These are phyloP conservation scores for Heliamphora pulchella DNA, from an alignment of 179 eudicot genomes.

Conservation along the genomic window DNA sequence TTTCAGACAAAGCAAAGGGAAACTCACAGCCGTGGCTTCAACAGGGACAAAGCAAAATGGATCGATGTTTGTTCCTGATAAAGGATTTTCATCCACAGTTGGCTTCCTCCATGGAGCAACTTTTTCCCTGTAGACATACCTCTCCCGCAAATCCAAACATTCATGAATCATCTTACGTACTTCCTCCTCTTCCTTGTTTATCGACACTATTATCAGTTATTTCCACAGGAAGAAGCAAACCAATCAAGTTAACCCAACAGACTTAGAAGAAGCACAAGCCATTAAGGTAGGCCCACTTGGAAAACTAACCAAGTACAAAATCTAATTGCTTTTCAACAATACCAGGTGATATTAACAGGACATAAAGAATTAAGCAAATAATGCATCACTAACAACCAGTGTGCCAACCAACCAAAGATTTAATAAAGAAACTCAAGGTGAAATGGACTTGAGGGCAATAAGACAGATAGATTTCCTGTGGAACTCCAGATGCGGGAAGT, in stretches of 20 bases:
- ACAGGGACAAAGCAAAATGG: constrained; percentile 52
- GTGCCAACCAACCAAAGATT: background rate
- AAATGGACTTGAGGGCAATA: background rate
- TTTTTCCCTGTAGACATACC: constrained; percentile 53
- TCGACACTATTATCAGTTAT: constrained; percentile 39
- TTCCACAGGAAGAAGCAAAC: constrained; percentile 14
- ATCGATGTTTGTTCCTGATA: constrained; percentile 30
- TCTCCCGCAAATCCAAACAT: constrained; percentile 67
- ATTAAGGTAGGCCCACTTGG: background rate
- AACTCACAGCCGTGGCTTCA: constrained; percentile 55
- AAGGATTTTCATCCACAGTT: constrained; percentile 29
- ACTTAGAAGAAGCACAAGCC: background rate
- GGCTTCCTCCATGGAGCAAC: constrained; percentile 62
- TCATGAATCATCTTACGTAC: constrained; percentile 69
- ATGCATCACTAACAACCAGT: background rate
- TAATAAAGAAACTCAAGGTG: background rate
- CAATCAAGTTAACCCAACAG: constrained; percentile 11
- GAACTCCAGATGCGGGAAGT: constrained; percentile 7
- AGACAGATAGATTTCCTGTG: background rate
- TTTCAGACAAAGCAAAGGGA: constrained; percentile 6
- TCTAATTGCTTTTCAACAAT: background rate
- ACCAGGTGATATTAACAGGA: background rate
- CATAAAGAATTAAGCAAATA: constrained; percentile 1
- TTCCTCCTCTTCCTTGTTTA: constrained; percentile 71
- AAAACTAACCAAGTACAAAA: background rate